phyloP scores from a whole-genome alignment of 805 yeast species.

The Naumovozyma dairenensis region DNA sequence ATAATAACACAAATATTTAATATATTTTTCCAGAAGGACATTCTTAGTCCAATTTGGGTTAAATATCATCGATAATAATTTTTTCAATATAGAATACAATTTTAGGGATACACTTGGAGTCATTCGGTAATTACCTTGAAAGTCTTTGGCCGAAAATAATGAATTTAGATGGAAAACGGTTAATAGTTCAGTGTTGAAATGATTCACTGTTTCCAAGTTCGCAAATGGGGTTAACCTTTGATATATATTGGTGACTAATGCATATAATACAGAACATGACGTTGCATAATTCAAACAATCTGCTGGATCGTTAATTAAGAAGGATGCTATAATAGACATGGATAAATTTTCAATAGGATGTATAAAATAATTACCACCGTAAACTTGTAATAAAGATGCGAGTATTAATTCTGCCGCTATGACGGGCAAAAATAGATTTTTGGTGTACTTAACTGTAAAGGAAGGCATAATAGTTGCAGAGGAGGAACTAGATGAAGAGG shows the following conservation, averaged over 20 bases:
- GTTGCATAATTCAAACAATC: conserved; percentile 24
- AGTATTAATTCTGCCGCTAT: conserved; percentile 6
- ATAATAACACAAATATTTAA: conserved; percentile 6
- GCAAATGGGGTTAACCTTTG: conserved; percentile 7
- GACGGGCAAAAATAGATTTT: background rate
- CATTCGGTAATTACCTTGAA: too few species aligned
- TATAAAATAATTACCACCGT: conserved; percentile 15
- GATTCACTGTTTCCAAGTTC: too few species aligned
- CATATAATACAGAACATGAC: conserved; percentile 22
- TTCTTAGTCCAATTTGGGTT: background rate
- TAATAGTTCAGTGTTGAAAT: too few species aligned
- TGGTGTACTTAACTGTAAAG: too few species aligned
- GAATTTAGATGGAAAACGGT: background rate
- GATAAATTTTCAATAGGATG: conserved; percentile 22
- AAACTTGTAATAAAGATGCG: conserved; percentile 16
- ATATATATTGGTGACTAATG: conserved; percentile 12
- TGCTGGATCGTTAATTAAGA: conserved; percentile 26
- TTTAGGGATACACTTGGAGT: too few species aligned
- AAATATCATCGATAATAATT: background rate
- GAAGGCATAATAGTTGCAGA: too few species aligned
- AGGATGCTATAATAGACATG: conserved; percentile 24
- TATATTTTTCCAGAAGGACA: background rate
- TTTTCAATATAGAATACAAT: too few species aligned
- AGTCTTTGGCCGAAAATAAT: too few species aligned
- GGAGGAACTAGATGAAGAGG: too few species aligned